Base-by-base conservation (phyloP, 1,284 basidiomycete species). In the Cryptococcus amylolentus region DNA sequence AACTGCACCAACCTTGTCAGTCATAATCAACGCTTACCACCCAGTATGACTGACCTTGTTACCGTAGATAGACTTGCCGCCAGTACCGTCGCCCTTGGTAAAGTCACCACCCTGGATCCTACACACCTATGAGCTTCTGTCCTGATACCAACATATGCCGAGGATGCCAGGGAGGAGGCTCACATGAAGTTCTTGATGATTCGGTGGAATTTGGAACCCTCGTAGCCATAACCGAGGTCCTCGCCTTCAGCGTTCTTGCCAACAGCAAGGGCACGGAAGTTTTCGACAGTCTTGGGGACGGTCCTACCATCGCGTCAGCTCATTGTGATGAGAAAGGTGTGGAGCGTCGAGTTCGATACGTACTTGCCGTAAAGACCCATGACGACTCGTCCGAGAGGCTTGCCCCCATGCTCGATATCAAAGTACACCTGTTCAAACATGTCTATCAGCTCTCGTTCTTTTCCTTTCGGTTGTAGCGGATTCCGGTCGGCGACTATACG, bases 341-440 rank as follows among this genome's bases (percentile, higher is more conserved):
- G 44, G 31, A 37, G 20, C 5, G 45, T 16, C 26, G 28, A 10
- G 13, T 20, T 20, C 5, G 31, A 18, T 37, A 62, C 75, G 63
- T 60, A 76, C 62, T 88, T 89, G 64, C 91, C 91, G 70, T 88
- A 93, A 46, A 95, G 84, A 68, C 90, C 91, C 66, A 93, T 85
- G 41, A 84, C 83, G 66, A 94, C 81, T 61, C 91, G 84, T 58
- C 93, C 93, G 38, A 96, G 59, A 49, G 85, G 80, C 77, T 88
- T 81, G 74, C 87, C 89, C 31, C 90, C 91, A 77, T 95, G 91
- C 69, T 88, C 86, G 61, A 96, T 87, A 78, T 96, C 92, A 71
- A 96, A 96, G 82, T 86, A 96, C 69, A 96, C 88, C 71, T 69
- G 40, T 16, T 7, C 23, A 6, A 13, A 26, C 23, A 23, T 46